Conservation (phyloP, 371 early-diverging fungal genomes). For the Actinomucor elegans region DNA sequence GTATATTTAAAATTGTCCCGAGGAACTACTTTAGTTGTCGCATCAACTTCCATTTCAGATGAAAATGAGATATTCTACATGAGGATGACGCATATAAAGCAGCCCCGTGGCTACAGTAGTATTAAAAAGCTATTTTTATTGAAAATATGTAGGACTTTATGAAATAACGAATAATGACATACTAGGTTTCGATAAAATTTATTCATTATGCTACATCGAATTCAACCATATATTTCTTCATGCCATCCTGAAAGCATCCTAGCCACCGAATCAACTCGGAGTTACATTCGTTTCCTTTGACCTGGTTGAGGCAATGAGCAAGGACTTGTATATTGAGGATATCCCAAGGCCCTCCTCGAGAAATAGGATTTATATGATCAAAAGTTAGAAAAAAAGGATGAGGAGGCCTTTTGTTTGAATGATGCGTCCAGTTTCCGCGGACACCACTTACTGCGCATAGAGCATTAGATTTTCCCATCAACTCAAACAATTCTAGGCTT, state of each 20-base stretch:
- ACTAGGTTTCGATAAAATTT: not conserved
- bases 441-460: not conserved
- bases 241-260: not conserved
- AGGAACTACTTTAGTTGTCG: too few relatives aligned
- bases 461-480: not conserved
- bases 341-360: not conserved
- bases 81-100: too few relatives aligned
- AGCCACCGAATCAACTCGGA: conserved; percentile 1
- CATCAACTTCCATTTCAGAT: too few relatives aligned
- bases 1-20: too few relatives aligned
- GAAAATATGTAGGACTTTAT: not conserved
- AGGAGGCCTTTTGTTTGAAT: not conserved
- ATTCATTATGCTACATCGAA: not conserved
- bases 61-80: too few relatives aligned
- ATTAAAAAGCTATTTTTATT: too few relatives aligned
- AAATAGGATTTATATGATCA: conserved; percentile 11
- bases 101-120: too few relatives aligned
- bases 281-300: conserved; percentile 3
- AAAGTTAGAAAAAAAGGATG: not conserved
- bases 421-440: not conserved
- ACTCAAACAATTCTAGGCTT: not conserved
- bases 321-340: conserved; percentile 2
- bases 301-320: not conserved
- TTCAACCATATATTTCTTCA: not conserved
- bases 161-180: not conserved